Conservation (phyloP, 306 rosid genomes). For the Dryas alaskensis region DNA sequence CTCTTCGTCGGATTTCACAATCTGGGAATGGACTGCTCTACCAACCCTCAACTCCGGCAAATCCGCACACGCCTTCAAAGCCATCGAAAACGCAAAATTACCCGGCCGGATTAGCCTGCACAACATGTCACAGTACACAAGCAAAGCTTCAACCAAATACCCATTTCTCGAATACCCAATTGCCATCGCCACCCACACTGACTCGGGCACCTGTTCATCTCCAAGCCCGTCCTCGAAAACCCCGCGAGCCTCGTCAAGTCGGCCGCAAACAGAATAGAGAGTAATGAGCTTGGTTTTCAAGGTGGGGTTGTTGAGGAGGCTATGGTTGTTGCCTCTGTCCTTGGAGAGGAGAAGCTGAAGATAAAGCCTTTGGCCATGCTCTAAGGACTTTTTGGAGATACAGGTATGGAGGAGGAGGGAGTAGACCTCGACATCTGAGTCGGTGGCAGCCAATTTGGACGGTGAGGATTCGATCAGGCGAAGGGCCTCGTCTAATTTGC, state of each 20-base stretch:
- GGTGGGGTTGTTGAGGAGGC: slow-evolving; percentile 42
- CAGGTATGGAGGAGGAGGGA: slow-evolving; percentile 51
- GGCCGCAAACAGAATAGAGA: slow-evolving; percentile 54
- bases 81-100: slow-evolving; percentile 51
- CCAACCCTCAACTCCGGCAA: slow-evolving; percentile 34
- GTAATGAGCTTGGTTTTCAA: slow-evolving; percentile 58
- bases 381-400: slow-evolving; percentile 45
- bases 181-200: slow-evolving; percentile 62
- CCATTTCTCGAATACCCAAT: slow-evolving; percentile 54
- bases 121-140: slow-evolving; percentile 49
- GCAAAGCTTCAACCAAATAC: slow-evolving; percentile 37
- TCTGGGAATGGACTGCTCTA: slow-evolving; percentile 53
- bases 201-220: slow-evolving; percentile 22
- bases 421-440: slow-evolving; percentile 25
- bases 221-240: slow-evolving; percentile 30
- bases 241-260: slow-evolving; percentile 41
- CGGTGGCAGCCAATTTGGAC: slow-evolving; percentile 26
- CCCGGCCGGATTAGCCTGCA: slow-evolving; percentile 30
- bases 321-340: background rate
- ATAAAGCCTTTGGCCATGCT: slow-evolving; percentile 52
- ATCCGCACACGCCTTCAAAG: slow-evolving; percentile 47
- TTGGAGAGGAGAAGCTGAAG: slow-evolving; percentile 32
- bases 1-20: slow-evolving; percentile 38
- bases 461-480: slow-evolving; percentile 44
- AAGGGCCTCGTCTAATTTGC: slow-evolving; percentile 52